Base-by-base conservation (phyloP, 306 rosid genomes). In the Malus orientalis region DNA sequence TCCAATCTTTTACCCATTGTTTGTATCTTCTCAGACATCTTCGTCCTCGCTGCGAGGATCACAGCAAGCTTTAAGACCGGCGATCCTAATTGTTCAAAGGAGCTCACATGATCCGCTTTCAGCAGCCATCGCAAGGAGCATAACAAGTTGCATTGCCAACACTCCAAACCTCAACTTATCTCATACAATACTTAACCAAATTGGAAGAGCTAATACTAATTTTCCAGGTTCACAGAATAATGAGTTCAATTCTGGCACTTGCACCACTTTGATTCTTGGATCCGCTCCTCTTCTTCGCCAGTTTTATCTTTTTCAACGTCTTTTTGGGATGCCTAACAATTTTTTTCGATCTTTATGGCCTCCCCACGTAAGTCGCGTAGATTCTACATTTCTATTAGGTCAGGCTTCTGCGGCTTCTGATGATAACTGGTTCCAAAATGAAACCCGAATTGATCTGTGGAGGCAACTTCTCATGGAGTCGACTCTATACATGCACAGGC, bases 391-490 rank as follows among this genome's bases (percentile, higher is more conserved):
- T 63, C 58, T 5, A 23, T 30, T 53, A 6, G 33, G 51, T 2
- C 72, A 62, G 19, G 63, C 77, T 78, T 67, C 67, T 71, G 49
- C n/a, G 25, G 38, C 12, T 67, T 63, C 38, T 18, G 70, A 71
- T 49, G 81, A 51, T n/a, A 53, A 19, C 53, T 6, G 36, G 25
- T 12, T 63, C n/a, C 71, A 27, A 22, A 71, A 72, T 33, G 77
- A 22, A 16, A 51, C 36, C n/a, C 77, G 38, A 62, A 51, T 68
- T 19, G 69, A 71, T 53, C 23, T 51, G 23, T 32, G 51, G 77
- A 78, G 73, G 40, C 77, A 78, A 62, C 53, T 71, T 16, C 59
- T 78, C 14, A 42, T n/a, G 71, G 76, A 78, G 38, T 78, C 49
- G 40, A 74, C 82, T 33, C 77, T 71, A 2, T 64, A 78, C 25